phyloP scores from a whole-genome alignment of 2,329 filamentous ascomycete genomes.

The Calonectria henricotiae region DNA sequence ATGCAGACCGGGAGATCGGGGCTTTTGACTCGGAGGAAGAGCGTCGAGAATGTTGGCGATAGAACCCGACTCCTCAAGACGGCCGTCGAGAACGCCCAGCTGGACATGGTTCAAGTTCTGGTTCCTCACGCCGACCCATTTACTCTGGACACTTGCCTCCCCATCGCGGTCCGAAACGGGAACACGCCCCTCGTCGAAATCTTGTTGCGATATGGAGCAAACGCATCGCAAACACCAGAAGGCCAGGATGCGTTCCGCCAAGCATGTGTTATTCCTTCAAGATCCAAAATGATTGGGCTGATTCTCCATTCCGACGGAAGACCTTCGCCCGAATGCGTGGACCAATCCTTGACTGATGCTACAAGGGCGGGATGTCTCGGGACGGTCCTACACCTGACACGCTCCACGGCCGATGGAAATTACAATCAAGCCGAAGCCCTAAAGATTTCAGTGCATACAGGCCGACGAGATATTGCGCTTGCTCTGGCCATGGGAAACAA shows the following conservation, averaged over 20 bases:
- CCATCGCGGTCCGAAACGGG: conserved; percentile 64
- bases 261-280: conserved; percentile 64
- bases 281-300: conserved; percentile 65
- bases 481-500: conserved; percentile 70
- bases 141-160: conserved; percentile 67
- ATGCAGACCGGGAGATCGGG: conserved; percentile 65
- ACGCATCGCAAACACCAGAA: conserved; percentile 64
- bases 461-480: conserved; percentile 70
- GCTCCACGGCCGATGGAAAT: conserved; percentile 70
- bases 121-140: conserved; percentile 69
- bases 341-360: conserved; percentile 70
- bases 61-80: conserved; percentile 68
- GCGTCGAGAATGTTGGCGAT: conserved; percentile 66
- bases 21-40: conserved; percentile 67
- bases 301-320: conserved; percentile 67
- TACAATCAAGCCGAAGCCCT: conserved; percentile 69
- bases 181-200: conserved; percentile 64
- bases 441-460: conserved; percentile 65
- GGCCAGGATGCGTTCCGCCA: conserved; percentile 71
- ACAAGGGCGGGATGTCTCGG: conserved; percentile 66
- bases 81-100: conserved; percentile 67
- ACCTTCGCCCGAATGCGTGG: conserved; percentile 63
- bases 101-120: conserved; percentile 70
- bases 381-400: conserved; percentile 68
- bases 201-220: conserved; percentile 69